Evolutionary conservation across 345 rosid genomes (phyloP).

Genomic region (Aquilaria yunnanensis): DNA sequence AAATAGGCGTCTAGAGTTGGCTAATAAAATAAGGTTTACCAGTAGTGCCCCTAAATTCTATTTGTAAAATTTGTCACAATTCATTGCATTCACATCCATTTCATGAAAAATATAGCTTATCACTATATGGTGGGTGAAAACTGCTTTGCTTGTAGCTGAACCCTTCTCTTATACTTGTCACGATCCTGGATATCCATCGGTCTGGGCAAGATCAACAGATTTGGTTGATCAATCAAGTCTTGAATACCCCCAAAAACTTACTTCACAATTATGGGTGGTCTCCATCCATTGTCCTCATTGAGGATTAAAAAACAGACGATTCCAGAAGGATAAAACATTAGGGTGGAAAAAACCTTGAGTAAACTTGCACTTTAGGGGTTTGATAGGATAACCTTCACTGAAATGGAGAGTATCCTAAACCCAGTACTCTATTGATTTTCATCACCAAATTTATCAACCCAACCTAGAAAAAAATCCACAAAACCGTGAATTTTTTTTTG

Average conservation of each 20-base stretch:
- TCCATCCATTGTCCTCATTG: constrained; percentile 36
- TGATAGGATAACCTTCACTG: constrained; percentile 37
- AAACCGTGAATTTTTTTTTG: no score
- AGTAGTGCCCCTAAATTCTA: no score
- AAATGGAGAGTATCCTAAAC: constrained; percentile 16
- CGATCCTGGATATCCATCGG: constrained; percentile 36
- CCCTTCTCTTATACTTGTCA: constrained; percentile 34
- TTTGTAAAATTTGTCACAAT: no score
- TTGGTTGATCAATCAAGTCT: constrained; percentile 34
- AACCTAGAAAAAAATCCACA: no score
- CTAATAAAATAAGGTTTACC: no score
- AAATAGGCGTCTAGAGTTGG: no score
- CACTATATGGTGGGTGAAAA: constrained; percentile 24
- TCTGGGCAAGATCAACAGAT: constrained; percentile 33
- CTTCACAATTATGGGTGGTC: constrained; percentile 37
- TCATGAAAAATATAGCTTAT: not conserved
- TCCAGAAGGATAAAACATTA: constrained; percentile 33
- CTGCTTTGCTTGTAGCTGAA: constrained; percentile 38
- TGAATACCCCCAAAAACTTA: constrained; percentile 36
- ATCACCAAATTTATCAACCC: no score
- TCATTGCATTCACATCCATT: no score
- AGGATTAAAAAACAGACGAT: constrained; percentile 38
- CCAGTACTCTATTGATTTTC: no score
- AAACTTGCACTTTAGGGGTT: constrained; percentile 38
- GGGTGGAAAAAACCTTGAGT: constrained; percentile 37